Evolutionary conservation across 2,329 filamentous ascomycete genomes (phyloP).

Genomic region (Whalleya microplaca): DNA sequence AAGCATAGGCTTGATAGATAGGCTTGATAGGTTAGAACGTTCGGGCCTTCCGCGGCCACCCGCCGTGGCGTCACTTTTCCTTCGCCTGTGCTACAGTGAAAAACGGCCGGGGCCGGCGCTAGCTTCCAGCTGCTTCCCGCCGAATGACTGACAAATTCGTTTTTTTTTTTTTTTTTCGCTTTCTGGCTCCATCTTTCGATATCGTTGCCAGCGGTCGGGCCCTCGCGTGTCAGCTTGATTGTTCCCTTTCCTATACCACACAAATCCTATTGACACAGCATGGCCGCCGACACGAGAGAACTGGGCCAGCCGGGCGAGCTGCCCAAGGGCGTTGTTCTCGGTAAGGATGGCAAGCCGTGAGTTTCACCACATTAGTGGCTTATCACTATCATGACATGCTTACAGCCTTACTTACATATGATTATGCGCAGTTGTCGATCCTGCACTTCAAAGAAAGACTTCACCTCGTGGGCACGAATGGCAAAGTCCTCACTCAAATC

Average conservation of each 20-base stretch:
- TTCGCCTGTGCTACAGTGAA: not conserved
- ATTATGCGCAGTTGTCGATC: conserved; percentile 64
- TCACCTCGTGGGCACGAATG: conserved; percentile 63
- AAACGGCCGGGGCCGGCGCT: conserved; percentile 19
- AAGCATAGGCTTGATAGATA: not conserved
- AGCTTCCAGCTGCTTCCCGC: conserved; percentile 20
- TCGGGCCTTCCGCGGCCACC: not conserved
- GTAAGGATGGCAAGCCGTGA: conserved; percentile 84
- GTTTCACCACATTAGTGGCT: too few species aligned
- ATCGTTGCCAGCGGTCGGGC: conserved; percentile 15
- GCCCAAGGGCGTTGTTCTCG: conserved; percentile 74
- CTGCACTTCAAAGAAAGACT: conserved; percentile 67
- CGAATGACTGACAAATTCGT: conserved; percentile 33
- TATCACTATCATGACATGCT: too few species aligned
- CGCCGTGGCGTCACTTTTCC: conserved; percentile 14
- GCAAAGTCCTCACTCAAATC: conserved; percentile 48
- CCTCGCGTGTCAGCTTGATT: conserved; percentile 8
- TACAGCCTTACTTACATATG: not conserved
- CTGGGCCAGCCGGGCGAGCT: conserved; percentile 43
- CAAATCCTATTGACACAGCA: conserved; percentile 22
- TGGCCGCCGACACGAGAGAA: conserved; percentile 45
- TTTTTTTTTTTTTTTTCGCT: conserved; percentile 8
- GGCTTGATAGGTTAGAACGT: too few species aligned
- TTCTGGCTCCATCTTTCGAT: conserved; percentile 22
- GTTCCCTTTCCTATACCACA: conserved; percentile 7